Percentiles rank a stretch among this genome's conserved stretches.
These are phyloP conservation scores for Lanmaoa rubissima DNA, from an alignment of 768 basidiomycete species.

Conservation along the genomic window DNA sequence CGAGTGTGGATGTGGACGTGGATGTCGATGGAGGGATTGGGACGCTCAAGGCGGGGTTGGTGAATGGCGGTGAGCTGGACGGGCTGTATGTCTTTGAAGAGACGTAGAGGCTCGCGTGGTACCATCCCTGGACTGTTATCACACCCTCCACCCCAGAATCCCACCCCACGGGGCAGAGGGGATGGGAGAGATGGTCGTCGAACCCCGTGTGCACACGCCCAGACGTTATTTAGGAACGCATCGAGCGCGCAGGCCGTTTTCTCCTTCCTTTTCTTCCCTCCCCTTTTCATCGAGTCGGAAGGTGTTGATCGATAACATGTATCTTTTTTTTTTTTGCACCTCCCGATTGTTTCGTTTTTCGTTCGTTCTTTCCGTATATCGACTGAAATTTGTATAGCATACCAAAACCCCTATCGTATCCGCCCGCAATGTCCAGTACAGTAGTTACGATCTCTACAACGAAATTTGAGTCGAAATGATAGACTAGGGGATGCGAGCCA, in stretches of 20 bases:
- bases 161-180: conserved; percentile 8
- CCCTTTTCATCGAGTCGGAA: conserved; percentile 1
- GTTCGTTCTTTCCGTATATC: conserved; percentile 5
- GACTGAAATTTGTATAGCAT: conserved; percentile 22
- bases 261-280: not conserved
- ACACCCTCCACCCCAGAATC: conserved; percentile 3
- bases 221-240: not conserved
- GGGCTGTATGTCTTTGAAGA: conserved; percentile 33
- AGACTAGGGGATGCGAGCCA: too few species aligned
- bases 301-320: conserved; percentile 8
- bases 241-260: conserved; percentile 4
- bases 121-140: not conserved
- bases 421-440: not conserved
- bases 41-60: conserved; percentile 26
- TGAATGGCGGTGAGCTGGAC: conserved; percentile 32
- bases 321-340: not conserved
- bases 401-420: conserved; percentile 10
- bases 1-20: conserved; percentile 18
- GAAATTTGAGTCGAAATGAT: not conserved
- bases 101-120: conserved; percentile 1
- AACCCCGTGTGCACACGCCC: not conserved
- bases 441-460: not conserved
- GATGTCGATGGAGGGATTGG: conserved; percentile 19
- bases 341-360: not conserved
- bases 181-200: not conserved